These are phyloP conservation scores for Roridomyces roridus DNA, from an alignment of 768 basidiomycete species.

Conservation along the genomic window DNA sequence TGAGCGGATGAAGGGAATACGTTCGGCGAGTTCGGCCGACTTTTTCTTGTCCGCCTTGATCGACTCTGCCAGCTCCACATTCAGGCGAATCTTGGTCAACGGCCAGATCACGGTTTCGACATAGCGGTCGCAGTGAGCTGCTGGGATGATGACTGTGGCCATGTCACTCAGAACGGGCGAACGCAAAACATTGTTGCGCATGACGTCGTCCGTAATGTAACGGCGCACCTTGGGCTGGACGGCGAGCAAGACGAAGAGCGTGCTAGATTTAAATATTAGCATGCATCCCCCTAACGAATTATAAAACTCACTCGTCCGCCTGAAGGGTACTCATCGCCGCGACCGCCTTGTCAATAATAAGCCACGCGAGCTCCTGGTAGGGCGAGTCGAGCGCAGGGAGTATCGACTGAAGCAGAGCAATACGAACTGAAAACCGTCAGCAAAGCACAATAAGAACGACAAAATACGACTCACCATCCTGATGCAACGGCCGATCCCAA, in stretches of 20 bases:
- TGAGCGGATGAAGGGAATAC: slow-evolving; percentile 12
- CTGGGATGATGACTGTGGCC: slow-evolving; percentile 22
- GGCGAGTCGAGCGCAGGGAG: slow-evolving; percentile 19
- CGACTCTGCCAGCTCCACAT: slow-evolving; percentile 7
- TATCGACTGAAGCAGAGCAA: slow-evolving; percentile 25
- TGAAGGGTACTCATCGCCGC: slow-evolving; percentile 12
- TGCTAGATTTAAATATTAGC: slow-evolving; percentile 3
- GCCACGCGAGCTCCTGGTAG: slow-evolving; percentile 23
- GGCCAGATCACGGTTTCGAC: slow-evolving; percentile 24
- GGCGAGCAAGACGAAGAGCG: slow-evolving; percentile 24
- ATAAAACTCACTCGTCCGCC: slow-evolving; percentile 12
- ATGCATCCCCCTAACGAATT: too few species aligned
- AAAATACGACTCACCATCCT: slow-evolving; percentile 25
- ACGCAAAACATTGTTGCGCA: slow-evolving; percentile 6
- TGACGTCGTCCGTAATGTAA: slow-evolving; percentile 13
- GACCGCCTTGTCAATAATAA: slow-evolving; percentile 16
- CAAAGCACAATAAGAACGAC: not conserved
- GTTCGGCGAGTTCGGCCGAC: slow-evolving; percentile 18
- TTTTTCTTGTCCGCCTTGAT: slow-evolving; percentile 19
- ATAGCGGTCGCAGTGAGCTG: slow-evolving; percentile 18
- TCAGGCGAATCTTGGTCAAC: slow-evolving; percentile 13
- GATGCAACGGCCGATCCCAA: slow-evolving; percentile 25
- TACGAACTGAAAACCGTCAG: slow-evolving; percentile 22
- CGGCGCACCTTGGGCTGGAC: slow-evolving; percentile 13
- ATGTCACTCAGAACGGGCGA: slow-evolving; percentile 23